Evolutionary conservation across 169 alveolate genomes (phyloP), one percentile per base, ranked within the genome.

Genomic region (Eimeria zaria): DNA sequence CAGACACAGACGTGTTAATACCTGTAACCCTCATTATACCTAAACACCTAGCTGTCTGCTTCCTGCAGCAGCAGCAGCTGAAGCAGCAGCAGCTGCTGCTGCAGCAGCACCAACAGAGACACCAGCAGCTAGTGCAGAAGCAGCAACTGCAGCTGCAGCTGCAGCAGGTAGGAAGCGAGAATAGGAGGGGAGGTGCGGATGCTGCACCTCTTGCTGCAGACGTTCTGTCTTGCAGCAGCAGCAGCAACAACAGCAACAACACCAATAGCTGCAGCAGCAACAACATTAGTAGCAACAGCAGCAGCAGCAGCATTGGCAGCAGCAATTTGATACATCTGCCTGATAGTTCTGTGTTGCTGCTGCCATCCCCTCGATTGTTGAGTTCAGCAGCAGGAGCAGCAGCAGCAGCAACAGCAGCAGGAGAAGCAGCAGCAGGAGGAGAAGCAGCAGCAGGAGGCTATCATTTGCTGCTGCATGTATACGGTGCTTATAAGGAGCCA

Each of bases 301-400:
- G 30, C 87, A 46, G 39, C 53, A 76, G 60, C 87, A 76, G 60
- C 87, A 44, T 20, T 27, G 18, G 87, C 87, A 22, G 60, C 87
- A 44, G 60, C 87, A 3, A 0, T 14, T 30, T 76, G 62, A 1
- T 44, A 30, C 27, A 14, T 14, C 87, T 44, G 36, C 60, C 30
- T 30, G 33, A 16, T 0, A 7, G 58, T 76, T 76, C 87, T 20
- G 60, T 33, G 41, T 69, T 69, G 80, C 80, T 69, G 60, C 87
- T 76, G 87, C 87, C 11, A 16, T 44, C 36, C 18, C 87, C 87
- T 1, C 41, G 53, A 60, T 44, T 30, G n/a, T 16, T 44, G 30
- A 60, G 87, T 76, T 22, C 58, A 11, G 87, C 87, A 36, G 87
- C 87, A 36, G 62, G 69, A 58, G n/a, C 69, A 14, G n/a, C n/a